A percentile compares a stretch with the other conserved stretches of the same genome.
phyloP scores from a whole-genome alignment of 768 basidiomycete genomes.

The Rhodotorula graminis region DNA sequence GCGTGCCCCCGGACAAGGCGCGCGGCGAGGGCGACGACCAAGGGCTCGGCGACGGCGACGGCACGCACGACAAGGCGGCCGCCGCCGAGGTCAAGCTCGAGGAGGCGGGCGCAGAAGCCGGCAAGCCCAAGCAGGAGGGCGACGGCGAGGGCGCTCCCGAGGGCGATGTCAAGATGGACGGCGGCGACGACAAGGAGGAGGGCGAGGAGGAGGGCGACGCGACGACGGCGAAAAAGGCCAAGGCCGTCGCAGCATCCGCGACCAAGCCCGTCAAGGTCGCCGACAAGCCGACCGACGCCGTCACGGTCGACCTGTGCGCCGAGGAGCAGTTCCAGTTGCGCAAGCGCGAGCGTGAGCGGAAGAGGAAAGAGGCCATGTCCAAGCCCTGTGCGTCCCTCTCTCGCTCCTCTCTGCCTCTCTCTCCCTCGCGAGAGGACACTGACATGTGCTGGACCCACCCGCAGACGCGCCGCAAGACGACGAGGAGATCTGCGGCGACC shows the following conservation, averaged over 20 bases:
- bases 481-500: constrained; percentile 83
- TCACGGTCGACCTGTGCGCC: constrained; percentile 41
- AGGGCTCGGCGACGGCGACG: not conserved
- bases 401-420: too few relatives aligned
- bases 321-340: constrained; percentile 78
- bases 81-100: not conserved
- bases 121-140: not conserved
- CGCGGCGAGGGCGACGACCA: not conserved
- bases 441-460: not conserved
- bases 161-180: not conserved
- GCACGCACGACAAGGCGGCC: not conserved
- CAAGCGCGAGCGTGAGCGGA: constrained; percentile 59
- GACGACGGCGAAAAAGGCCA: constrained; percentile 9
- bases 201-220: constrained; percentile 3
- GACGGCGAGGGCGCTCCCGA: not conserved
- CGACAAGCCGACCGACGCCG: constrained; percentile 50
- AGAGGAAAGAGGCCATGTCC: constrained; percentile 62
- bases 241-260: constrained; percentile 53
- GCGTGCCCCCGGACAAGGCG: constrained; percentile 10
- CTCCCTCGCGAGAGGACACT: too few relatives aligned
- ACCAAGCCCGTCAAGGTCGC: constrained; percentile 22
- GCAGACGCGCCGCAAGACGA: constrained; percentile 91
- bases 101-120: not conserved
- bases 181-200: constrained; percentile 28
- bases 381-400: constrained; percentile 55